These are phyloP conservation scores for Fusarium cicatricum DNA, from an alignment of 2,329 filamentous ascomycete species.

Conservation along the genomic window DNA sequence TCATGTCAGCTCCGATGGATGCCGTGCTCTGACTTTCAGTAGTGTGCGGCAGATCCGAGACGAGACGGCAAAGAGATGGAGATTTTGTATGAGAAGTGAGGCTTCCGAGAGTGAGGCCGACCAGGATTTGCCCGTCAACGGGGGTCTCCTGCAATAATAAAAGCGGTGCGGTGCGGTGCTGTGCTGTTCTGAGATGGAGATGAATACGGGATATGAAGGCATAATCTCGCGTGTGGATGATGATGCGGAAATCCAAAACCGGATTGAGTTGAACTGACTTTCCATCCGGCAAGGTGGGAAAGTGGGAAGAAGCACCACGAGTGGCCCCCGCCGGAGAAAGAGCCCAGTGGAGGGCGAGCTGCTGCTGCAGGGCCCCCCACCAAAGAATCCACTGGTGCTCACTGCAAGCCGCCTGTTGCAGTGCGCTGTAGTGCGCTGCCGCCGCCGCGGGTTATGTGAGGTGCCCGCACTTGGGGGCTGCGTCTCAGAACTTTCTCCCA, in stretches of 20 bases:
- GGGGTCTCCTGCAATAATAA: constrained; percentile 18
- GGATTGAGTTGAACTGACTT: constrained; percentile 31
- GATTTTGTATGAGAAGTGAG: not conserved
- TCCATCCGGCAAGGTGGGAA: constrained; percentile 12
- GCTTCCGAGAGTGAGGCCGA: constrained; percentile 26
- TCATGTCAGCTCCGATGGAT: constrained; percentile 25
- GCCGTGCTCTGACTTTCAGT: not conserved
- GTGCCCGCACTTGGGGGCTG: too few relatives aligned
- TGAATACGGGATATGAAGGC: constrained; percentile 9
- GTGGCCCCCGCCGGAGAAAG: not conserved
- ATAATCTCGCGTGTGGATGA: constrained; percentile 20
- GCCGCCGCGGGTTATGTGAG: too few relatives aligned
- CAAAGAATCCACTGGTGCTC: not conserved
- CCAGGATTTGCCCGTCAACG: constrained; percentile 17
- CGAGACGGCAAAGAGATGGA: not conserved
- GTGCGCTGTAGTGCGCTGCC: not conserved
- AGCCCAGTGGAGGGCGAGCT: not conserved
- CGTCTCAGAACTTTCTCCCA: constrained; percentile 8
- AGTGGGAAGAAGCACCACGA: constrained; percentile 4
- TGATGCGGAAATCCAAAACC: constrained; percentile 23
- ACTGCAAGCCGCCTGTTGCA: constrained; percentile 6
- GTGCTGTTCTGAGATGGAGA: constrained; percentile 18
- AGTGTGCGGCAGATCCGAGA: constrained; percentile 11
- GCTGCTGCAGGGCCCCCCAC: not conserved
- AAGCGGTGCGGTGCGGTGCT: not conserved